Evolutionary conservation across 2,329 filamentous ascomycete species (phyloP), one percentile per base, ranked within the genome.

Genomic region (Pseudogymnoascus sp.): DNA sequence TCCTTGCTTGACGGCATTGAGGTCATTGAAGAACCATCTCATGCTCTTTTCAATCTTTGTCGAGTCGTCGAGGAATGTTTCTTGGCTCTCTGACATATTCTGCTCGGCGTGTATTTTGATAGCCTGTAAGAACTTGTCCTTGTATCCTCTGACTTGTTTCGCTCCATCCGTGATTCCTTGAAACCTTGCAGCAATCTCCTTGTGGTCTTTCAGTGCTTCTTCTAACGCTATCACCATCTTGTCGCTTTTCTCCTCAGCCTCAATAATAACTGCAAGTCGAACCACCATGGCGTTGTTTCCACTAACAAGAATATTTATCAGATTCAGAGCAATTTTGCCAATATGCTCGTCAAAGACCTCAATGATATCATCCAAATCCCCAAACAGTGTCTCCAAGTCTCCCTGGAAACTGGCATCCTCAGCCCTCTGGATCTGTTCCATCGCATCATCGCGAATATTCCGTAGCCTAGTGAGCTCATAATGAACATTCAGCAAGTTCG

Each of bases 21-120:
- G 82, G 73, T 99, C 93, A 76, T 97, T 97, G 78, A 97, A 99
- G 75, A 86, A 99, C 94, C 94, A 99, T 70, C 89, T 89, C 75
- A 96, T 84, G 66, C 84, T 86, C 78, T 96, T 96, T 66, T 95
- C 90, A 54, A 99, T 80, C 69, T 84, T 85, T 58, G 87, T 83
- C 0, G 94, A 90, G 70, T 97, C 91, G 37, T 88, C 88, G 60
- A 93, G 76, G 73, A 99, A 97, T 54, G 86, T 83, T 60, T 86
- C 78, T 60, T 83, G 83, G 29, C 84, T 80, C 36, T 79, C 77
- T 15, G 82, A 79, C 64, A 90, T 85, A 65, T 88, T 83, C 11
- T 77, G 78, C 61, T 83, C 77, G 2, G 84, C 85, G 62, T 84
- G 82, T 26, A 83, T 75, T 68, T 87, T 80, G 62, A 90, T 85